Evolutionary conservation across 768 basidiomycete species (phyloP).

Genomic region (Chalciporus chontae): DNA sequence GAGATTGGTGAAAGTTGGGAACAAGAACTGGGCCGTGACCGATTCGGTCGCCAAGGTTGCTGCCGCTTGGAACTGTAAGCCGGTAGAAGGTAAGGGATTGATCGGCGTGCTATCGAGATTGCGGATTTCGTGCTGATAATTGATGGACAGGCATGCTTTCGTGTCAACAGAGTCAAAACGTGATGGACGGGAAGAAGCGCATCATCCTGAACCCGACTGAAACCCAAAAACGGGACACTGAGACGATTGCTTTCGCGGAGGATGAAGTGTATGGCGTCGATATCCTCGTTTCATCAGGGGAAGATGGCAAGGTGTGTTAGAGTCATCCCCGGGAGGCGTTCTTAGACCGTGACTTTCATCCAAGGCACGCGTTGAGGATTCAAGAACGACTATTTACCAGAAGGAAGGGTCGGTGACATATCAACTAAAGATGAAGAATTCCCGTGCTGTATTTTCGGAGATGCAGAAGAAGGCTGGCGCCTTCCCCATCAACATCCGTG

Average conservation of each 20-base stretch:
- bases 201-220: conserved; percentile 90
- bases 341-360: not conserved
- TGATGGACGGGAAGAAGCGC: conserved; percentile 95
- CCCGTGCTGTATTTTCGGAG: conserved; percentile 93
- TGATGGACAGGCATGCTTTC: conserved; percentile 76
- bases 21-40: conserved; percentile 94
- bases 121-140: not conserved
- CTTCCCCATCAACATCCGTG: conserved; percentile 96
- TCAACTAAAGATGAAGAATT: conserved; percentile 97
- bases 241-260: conserved; percentile 83
- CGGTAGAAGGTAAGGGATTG: conserved; percentile 75
- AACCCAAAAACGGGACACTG: conserved; percentile 80
- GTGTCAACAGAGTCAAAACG: conserved; percentile 90
- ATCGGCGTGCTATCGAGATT: not conserved
- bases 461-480: conserved; percentile 97
- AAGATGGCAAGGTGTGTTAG: conserved; percentile 78
- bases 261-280: conserved; percentile 96
- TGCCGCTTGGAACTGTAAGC: conserved; percentile 77
- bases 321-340: not conserved
- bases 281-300: conserved; percentile 79
- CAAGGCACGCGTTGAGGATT: conserved; percentile 86
- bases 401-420: conserved; percentile 83
- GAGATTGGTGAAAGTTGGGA: conserved; percentile 87
- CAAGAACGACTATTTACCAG: conserved; percentile 91
- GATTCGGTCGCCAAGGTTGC: conserved; percentile 76